phyloP scores from a whole-genome alignment of 1,284 basidiomycete species.

The Pisolithus thermaeus region DNA sequence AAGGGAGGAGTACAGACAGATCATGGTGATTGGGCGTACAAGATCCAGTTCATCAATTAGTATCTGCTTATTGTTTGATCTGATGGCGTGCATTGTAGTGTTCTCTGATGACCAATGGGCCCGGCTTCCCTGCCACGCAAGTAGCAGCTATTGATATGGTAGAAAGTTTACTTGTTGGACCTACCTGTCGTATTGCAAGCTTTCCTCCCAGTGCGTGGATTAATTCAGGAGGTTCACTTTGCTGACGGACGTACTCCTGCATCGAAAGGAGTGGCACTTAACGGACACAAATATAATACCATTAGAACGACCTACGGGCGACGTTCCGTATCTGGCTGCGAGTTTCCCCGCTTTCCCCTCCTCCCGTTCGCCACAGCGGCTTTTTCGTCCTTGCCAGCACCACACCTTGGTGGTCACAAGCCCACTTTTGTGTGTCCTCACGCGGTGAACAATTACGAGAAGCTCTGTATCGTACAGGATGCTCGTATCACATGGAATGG shows the following conservation, averaged over 20 bases:
- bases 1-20: slow-evolving; percentile 3
- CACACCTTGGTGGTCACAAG: slow-evolving; percentile 65
- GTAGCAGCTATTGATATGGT: slow-evolving; percentile 5
- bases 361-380: slow-evolving; percentile 49
- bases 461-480: slow-evolving; percentile 71
- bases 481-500: slow-evolving; percentile 37
- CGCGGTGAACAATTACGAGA: slow-evolving; percentile 60
- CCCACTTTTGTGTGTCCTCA: slow-evolving; percentile 56
- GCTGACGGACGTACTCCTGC: slow-evolving; percentile 51
- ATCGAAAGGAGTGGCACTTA: not conserved
- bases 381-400: slow-evolving; percentile 63
- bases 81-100: slow-evolving; percentile 71
- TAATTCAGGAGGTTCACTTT: slow-evolving; percentile 55
- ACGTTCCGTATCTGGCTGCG: slow-evolving; percentile 63
- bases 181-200: slow-evolving; percentile 62
- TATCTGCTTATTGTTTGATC: slow-evolving; percentile 43
- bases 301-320: slow-evolving; percentile 34
- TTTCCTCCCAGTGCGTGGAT: slow-evolving; percentile 60
- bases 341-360: slow-evolving; percentile 62
- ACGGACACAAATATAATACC: not conserved
- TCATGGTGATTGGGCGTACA: slow-evolving; percentile 34
- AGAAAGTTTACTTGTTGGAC: slow-evolving; percentile 2
- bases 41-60: slow-evolving; percentile 71
- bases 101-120: slow-evolving; percentile 73
- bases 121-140: slow-evolving; percentile 49